Base-by-base conservation (phyloP, 169 alveolate genomes). In the Miamiensis avidus region DNA sequence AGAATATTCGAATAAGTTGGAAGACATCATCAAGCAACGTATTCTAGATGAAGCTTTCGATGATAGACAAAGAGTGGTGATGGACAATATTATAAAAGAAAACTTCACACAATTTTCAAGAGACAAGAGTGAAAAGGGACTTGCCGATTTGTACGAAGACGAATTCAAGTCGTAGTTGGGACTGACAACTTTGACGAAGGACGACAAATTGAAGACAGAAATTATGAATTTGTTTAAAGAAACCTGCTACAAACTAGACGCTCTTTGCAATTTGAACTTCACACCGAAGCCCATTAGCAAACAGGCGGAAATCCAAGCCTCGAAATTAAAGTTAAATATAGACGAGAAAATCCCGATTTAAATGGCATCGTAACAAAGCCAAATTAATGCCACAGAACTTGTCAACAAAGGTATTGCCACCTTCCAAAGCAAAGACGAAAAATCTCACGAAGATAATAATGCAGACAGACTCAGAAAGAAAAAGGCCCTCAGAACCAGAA, bases 31-130 rank as follows among this genome's bases (percentile, higher is more conserved):
- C 0, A 86, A 86, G 76, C 32, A 86, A 77, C 34, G 90, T 34
- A 84, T 86, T 64, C 1, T 81, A 65, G 90, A 86, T 81, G 90
- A 86, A 75, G 81, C 84, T 31, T 86, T 81, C 75, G 90, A 86
- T 75, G 90, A 86, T 75, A 86, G 90, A 86, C 33, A 81, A 74
- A 86, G 64, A 34, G 82, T 81, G 29, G 34, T 34, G 16, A 64
- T 81, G 1, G 76, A 34, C 27, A 11, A 34, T 49, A 26, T 34
- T 65, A 34, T 79, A 28, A 79, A 79, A 72, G 84, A 79, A 79
- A 79, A 49, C n/a, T 79, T 79, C 31, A 33, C 74, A 1, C 76
- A 79, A 79, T 34, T 79, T n/a, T 79, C 84, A 28, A 49, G 64
- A 64, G 84, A 79, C 34, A 34, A 79, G 64, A 79, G 76, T 79